Percentiles rank a stretch among this genome's conserved stretches.
phyloP scores from a whole-genome alignment of 176 grass and related monocot genomes.

The Tillandsia leiboldiana region DNA sequence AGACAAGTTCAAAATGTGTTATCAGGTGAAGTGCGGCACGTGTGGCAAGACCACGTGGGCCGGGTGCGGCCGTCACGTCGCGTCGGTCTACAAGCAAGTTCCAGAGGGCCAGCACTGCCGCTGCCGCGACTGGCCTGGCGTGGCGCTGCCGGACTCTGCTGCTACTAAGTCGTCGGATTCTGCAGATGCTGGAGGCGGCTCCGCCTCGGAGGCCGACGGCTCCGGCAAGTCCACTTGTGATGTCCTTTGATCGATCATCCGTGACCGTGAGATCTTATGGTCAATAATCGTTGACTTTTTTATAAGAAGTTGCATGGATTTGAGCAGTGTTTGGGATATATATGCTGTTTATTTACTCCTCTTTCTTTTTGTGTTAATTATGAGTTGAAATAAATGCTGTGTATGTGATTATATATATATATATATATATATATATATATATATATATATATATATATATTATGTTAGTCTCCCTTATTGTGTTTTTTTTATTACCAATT shows the following conservation, averaged over 20 bases:
- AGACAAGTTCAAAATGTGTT: conserved; percentile 37
- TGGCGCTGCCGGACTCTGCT: neutral
- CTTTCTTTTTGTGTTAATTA: too few species aligned
- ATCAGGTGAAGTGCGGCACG: conserved; percentile 51
- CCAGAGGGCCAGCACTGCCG: conserved; percentile 66
- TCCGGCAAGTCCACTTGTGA: conserved; percentile 9
- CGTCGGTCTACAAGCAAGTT: conserved; percentile 58
- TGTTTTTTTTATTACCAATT: too few species aligned
- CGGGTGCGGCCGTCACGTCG: conserved; percentile 68
- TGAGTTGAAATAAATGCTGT: too few species aligned
- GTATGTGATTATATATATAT: too few species aligned
- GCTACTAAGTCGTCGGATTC: conserved; percentile 1
- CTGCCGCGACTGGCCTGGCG: conserved; percentile 73
- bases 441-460: too few species aligned
- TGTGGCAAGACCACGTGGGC: conserved; percentile 82
- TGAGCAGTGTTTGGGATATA: too few species aligned
- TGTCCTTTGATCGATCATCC: conserved; percentile 20
- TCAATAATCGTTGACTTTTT: too few species aligned
- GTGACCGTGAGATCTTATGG: too few species aligned
- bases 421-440: too few species aligned
- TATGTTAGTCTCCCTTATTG: too few species aligned
- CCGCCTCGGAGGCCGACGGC: neutral
- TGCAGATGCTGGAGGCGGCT: neutral
- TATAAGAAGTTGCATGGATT: too few species aligned
- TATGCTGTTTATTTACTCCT: too few species aligned